Base-by-base conservation (phyloP, 2,329 filamentous ascomycete genomes). In the Neofusicoccum cordaticola region DNA sequence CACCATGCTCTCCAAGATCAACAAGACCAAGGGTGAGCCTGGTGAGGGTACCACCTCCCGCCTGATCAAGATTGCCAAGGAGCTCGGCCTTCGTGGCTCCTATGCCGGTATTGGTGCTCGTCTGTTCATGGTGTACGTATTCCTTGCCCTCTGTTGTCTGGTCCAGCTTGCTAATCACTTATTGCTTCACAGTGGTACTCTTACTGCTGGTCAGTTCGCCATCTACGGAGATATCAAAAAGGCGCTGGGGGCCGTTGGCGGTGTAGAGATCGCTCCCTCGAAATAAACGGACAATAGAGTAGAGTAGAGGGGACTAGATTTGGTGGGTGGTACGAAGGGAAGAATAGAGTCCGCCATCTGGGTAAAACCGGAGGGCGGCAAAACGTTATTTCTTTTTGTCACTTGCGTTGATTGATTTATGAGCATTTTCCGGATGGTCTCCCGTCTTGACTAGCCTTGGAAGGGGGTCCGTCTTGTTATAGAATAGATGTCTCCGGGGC, bases 1-100 rank as follows among this genome's bases (percentile, higher is more conserved):
- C 80, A 96, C 92, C 77, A 96, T 96, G 92, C 88, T 96, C 69
- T 90, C 87, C 83, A 95, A 94, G 88, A 95, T 96, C 86, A 96
- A 96, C 90, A 95, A 95, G 90, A 92, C 90, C 82, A 88, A 92
- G 85, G 92, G 91, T 82, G 84, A 88, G 67, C 91, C 92, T 70
- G 92, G 92, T 84, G 91, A 96, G 84, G 88, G 92, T 75, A 95
- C 90, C 74, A 86, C 86, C 77, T 85, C 83, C 79, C 89, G 92
- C 80, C 82, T 96, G 75, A 84, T 94, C 84, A 95, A 95, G 89
- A 96, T 96, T 75, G 91, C 82, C 71, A 90, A 89, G 82, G 91
- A 96, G 82, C 90, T 96, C 73, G 92, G 92, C 76, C 67, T 96
- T 78, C 85, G 84, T 72, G 92, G 92, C 72, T 90, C 86, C 64